Conservation (phyloP, 2,329 filamentous ascomycete species). For the Diplodia scrobiculata region DNA sequence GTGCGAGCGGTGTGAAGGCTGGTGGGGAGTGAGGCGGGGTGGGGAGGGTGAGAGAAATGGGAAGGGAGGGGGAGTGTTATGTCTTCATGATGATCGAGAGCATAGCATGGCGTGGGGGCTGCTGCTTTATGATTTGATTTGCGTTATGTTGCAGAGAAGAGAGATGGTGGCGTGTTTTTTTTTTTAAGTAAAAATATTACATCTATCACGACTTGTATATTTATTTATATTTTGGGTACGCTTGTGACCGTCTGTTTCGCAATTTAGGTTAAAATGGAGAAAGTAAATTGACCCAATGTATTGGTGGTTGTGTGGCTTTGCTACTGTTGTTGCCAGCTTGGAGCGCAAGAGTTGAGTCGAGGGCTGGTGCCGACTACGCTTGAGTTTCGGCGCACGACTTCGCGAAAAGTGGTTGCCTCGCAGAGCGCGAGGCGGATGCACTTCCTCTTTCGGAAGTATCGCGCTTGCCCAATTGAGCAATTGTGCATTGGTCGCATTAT, state of each 20-base stretch:
- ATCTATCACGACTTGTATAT: neutral
- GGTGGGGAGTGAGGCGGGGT: neutral
- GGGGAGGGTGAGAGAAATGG: neutral
- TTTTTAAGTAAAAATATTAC: neutral
- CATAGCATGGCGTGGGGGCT: slow-evolving; percentile 17
- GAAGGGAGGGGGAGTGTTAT: neutral
- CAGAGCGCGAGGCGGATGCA: neutral
- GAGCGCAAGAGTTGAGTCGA: no score
- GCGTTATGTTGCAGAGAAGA: neutral
- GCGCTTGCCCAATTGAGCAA: neutral
- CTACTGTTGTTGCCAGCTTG: no score
- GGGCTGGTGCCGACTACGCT: neutral
- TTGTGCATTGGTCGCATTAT: no score
- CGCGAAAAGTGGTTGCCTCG: slow-evolving; percentile 1
- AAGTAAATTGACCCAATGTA: no score
- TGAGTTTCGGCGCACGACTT: neutral
- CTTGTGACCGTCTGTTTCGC: neutral
- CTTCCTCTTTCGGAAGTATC: neutral
- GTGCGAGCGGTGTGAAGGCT: neutral
- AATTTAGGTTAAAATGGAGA: no score
- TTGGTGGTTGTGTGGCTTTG: neutral
- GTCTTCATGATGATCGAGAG: slow-evolving; percentile 10
- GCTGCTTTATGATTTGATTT: neutral
- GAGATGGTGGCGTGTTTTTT: neutral
- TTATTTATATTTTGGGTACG: neutral